Percentiles rank a stretch among this genome's conserved stretches.
Evolutionary conservation across 306 rosid genomes (phyloP).

Genomic region (Citrullus colocynthis): DNA sequence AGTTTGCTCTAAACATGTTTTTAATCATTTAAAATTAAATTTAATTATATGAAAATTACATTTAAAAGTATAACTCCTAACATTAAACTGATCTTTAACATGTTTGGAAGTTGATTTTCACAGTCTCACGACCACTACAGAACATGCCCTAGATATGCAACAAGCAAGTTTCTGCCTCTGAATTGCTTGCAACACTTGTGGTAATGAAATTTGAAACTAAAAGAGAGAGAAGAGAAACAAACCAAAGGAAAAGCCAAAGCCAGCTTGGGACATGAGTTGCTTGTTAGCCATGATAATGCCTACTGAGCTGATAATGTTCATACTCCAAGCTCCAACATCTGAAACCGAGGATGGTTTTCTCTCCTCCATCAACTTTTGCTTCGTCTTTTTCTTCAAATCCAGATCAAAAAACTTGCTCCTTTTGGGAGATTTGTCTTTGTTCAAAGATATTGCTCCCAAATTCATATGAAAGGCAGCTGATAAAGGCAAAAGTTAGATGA

Average conservation of each 20-base stretch:
- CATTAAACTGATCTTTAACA: no score
- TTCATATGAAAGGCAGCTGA: not conserved
- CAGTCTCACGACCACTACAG: no score
- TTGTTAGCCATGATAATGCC: constrained; percentile 53
- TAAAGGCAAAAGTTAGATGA: not conserved
- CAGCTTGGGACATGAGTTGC: constrained; percentile 38
- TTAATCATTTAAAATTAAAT: no score
- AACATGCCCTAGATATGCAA: not conserved
- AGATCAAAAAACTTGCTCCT: not conserved
- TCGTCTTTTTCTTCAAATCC: constrained; percentile 2
- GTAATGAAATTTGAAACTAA: not conserved
- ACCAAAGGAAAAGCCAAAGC: constrained; percentile 43
- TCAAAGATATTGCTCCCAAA: not conserved
- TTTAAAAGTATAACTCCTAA: no score
- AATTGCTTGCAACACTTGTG: not conserved
- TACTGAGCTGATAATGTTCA: constrained; percentile 45
- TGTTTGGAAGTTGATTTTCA: no score
- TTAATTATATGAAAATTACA: no score
- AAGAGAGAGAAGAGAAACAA: not conserved
- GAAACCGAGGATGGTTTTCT: constrained; percentile 22
- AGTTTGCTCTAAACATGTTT: no score
- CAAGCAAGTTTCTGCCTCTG: not conserved
- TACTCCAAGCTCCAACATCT: constrained; percentile 47
- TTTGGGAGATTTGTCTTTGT: not conserved
- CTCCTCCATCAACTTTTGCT: constrained; percentile 15